These are phyloP conservation scores for Thielaviopsis euricoi DNA, from an alignment of 2,329 filamentous ascomycete species.

Conservation along the genomic window DNA sequence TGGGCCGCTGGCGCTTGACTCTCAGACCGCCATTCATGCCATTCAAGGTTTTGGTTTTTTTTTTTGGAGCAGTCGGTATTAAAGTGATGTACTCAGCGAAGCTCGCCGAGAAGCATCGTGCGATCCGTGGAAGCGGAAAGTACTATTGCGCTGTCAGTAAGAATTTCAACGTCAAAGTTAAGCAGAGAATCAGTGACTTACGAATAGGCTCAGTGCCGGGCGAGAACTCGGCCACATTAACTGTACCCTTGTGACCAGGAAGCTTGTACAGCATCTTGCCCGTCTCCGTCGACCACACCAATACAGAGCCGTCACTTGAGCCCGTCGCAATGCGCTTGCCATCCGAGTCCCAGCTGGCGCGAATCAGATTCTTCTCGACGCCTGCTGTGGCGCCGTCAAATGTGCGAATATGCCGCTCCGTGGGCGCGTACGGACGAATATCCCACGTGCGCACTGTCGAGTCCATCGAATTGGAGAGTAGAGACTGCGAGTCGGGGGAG, in stretches of 20 bases:
- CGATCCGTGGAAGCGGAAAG: constrained; percentile 82
- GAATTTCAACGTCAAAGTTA: not conserved
- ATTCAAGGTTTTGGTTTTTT: not conserved
- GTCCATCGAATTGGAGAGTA: constrained; percentile 87
- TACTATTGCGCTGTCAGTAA: constrained; percentile 39
- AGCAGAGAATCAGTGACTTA: constrained; percentile 35
- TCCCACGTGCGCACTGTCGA: constrained; percentile 93
- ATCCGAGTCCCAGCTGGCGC: constrained; percentile 74
- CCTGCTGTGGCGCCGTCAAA: constrained; percentile 85
- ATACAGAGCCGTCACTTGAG: constrained; percentile 76
- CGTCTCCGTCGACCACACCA: constrained; percentile 79
- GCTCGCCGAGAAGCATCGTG: constrained; percentile 67
- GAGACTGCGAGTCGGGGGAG: constrained; percentile 81
- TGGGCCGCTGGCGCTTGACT: not conserved
- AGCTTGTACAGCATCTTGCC: constrained; percentile 89
- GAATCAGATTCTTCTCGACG: constrained; percentile 79
- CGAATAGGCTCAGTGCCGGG: constrained; percentile 71
- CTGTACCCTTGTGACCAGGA: constrained; percentile 84
- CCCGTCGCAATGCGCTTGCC: constrained; percentile 80
- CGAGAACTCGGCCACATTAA: constrained; percentile 87
- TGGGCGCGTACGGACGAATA: constrained; percentile 81
- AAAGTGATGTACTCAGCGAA: constrained; percentile 21
- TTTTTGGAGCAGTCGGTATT: not conserved
- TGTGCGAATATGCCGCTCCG: constrained; percentile 67
- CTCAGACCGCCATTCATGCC: not conserved